Percentiles rank a stretch among this genome's conserved stretches.
These are phyloP conservation scores for Erythrophleum fordii DNA, from an alignment of 306 rosid genomes.

Conservation along the genomic window DNA sequence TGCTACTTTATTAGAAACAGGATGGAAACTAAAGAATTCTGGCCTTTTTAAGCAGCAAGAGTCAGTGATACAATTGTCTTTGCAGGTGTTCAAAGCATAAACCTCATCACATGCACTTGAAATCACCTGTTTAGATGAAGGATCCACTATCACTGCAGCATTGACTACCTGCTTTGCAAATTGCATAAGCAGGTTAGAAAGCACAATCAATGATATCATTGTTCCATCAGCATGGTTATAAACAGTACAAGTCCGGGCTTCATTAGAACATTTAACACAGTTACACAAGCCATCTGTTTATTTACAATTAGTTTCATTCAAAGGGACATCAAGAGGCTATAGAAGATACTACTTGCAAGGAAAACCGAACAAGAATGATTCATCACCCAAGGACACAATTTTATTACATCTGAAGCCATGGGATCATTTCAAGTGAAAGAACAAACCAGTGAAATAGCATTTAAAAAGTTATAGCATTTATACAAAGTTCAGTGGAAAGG, in stretches of 20 bases:
- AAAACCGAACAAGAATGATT: background rate
- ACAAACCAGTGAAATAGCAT: too few species aligned
- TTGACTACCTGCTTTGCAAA: slow-evolving; percentile 60
- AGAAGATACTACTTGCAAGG: background rate
- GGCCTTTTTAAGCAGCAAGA: slow-evolving; percentile 37
- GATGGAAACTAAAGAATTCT: slow-evolving; percentile 38
- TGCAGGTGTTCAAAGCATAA: slow-evolving; percentile 50
- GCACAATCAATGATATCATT: background rate
- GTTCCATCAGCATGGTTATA: background rate
- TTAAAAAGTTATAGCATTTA: too few species aligned
- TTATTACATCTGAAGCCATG: background rate
- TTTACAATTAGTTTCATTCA: background rate
- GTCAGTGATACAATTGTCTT: slow-evolving; percentile 32
- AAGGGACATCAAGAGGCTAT: background rate
- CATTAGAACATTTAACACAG: background rate
- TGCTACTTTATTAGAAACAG: slow-evolving; percentile 39
- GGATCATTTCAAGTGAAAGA: background rate
- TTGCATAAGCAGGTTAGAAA: background rate
- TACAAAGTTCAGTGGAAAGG: too few species aligned
- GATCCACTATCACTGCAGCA: slow-evolving; percentile 95
- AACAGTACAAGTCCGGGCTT: background rate
- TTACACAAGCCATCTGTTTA: background rate
- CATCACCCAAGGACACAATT: background rate
- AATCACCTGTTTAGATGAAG: slow-evolving; percentile 66
- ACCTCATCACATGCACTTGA: slow-evolving; percentile 73